Evolutionary conservation across 2,329 filamentous ascomycete species (phyloP).

Genomic region (Pyrenophora graminea): DNA sequence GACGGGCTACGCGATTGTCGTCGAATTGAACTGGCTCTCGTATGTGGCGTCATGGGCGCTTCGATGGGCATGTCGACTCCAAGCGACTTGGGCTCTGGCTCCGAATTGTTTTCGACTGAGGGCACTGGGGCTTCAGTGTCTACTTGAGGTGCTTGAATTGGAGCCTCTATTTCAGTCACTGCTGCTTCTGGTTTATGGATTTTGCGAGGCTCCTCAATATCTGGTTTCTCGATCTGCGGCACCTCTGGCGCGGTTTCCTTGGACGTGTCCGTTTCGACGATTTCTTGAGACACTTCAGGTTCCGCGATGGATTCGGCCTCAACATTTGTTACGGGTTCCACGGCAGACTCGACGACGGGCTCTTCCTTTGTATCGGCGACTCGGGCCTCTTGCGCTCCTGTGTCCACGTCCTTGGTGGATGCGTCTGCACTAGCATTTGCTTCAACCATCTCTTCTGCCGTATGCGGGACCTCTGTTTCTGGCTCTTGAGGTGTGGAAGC

Average conservation of each 20-base stretch:
- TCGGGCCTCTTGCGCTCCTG: conserved; percentile 2
- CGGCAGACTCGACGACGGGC: not conserved
- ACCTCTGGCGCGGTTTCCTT: not conserved
- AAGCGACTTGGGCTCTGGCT: conserved; percentile 38
- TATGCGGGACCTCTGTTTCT: conserved; percentile 6
- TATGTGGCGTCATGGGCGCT: conserved; percentile 24
- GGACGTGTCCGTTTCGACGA: not conserved
- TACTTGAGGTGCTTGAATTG: not conserved
- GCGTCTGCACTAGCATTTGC: not conserved
- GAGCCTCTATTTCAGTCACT: not conserved
- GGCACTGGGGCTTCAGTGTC: conserved; percentile 15
- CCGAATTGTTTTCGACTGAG: conserved; percentile 25
- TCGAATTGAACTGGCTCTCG: conserved; percentile 27
- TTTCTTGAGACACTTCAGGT: conserved; percentile 2
- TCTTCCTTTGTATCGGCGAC: conserved; percentile 1
- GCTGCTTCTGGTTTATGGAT: not conserved
- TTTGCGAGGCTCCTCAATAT: not conserved
- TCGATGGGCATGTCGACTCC: conserved; percentile 34
- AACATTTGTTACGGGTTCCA: not conserved
- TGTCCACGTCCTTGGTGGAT: conserved; percentile 2
- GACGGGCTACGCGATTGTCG: conserved; percentile 31
- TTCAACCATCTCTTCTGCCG: conserved; percentile 9
- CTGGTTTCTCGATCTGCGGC: not conserved
- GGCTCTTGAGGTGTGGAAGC: conserved; percentile 13
- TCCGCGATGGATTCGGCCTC: conserved; percentile 3